Evolutionary conservation across 1,284 basidiomycete species (phyloP), one percentile per base, ranked within the genome.

Genomic region (Irpex lacteus): DNA sequence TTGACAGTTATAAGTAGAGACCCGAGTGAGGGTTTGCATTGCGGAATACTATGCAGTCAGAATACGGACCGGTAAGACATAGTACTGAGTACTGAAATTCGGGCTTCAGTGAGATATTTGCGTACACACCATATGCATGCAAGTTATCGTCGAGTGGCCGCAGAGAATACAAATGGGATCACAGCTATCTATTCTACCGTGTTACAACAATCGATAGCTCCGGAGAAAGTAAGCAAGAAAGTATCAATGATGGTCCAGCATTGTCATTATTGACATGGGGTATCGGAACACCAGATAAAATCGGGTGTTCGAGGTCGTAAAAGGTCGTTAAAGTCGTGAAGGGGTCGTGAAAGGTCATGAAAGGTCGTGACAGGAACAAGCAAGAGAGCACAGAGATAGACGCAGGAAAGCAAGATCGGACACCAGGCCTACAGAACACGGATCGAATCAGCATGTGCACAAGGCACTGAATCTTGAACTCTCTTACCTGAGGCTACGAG

Each of bases 341-440:
- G 18, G 8, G 54, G 53, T 64, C 63, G 60, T 58, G 32, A 47
- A 21, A 49, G 37, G 38, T 62, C 63, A 53, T 62, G 32, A 66
- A 15, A 38, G 60, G 65, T 67, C 66, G 66, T 67, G 50, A 64
- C 59, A 50, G 65, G 55, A 60, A 50, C 37, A 40, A 8, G 38
- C 47, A 47, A 60, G 58, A 36, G 8, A 34, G 59, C n/a, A 26
- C 19, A n/a, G 26, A 21, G 55, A 21, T n/a, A 57, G 36, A 38
- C 26, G 26, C 26, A 21, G 50, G 50, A 19, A 52, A 52, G 50
- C 50, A 18, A 52, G 50, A 19, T 44, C 40, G 8, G 50, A n/a
- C 50, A 52, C 50, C 50, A 52, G 50, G 50, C n/a, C 44, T 54
- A 19, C 7, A 18, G 18, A 26, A 26, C 26, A 26, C 26, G 26